Conservation (phyloP, 345 rosid species). For the Triadica sebifera region DNA sequence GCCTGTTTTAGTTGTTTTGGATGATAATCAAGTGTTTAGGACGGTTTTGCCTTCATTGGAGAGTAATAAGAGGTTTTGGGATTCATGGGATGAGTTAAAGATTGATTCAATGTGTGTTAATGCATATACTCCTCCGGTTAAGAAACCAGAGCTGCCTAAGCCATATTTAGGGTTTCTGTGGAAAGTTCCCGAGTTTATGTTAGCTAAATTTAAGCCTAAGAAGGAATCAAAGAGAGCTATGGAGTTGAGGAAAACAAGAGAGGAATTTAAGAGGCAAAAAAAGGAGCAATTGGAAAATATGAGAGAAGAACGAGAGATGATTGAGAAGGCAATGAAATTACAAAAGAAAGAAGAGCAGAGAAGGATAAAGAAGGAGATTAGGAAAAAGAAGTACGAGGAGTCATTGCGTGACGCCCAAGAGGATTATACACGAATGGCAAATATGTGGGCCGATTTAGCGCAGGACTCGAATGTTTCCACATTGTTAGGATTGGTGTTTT, state of each 20-base stretch:
- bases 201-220: conserved; percentile 55
- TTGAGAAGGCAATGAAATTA: conserved; percentile 52
- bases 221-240: conserved; percentile 62
- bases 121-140: conserved; percentile 75
- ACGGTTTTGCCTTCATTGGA: conserved; percentile 73
- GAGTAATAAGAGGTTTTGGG: conserved; percentile 79
- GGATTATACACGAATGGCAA: conserved; percentile 50
- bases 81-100: conserved; percentile 66
- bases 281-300: conserved; percentile 50
- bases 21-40: conserved; percentile 72
- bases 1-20: conserved; percentile 73
- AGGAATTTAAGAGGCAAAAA: conserved; percentile 65
- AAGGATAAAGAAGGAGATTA: conserved; percentile 48
- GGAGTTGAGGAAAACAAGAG: conserved; percentile 61
- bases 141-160: conserved; percentile 64
- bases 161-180: conserved; percentile 76
- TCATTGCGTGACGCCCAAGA: conserved; percentile 60
- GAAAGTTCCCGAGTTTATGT: conserved; percentile 61
- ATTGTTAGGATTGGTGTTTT: conserved; percentile 65
- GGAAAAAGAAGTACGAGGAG: conserved; percentile 59
- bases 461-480: conserved; percentile 66
- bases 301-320: conserved; percentile 65
- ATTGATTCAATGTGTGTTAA: conserved; percentile 67
- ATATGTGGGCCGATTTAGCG: conserved; percentile 64
- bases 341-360: conserved; percentile 66